Conservation (phyloP, 805 yeast genomes). For the Spathaspora gorwiae region DNA sequence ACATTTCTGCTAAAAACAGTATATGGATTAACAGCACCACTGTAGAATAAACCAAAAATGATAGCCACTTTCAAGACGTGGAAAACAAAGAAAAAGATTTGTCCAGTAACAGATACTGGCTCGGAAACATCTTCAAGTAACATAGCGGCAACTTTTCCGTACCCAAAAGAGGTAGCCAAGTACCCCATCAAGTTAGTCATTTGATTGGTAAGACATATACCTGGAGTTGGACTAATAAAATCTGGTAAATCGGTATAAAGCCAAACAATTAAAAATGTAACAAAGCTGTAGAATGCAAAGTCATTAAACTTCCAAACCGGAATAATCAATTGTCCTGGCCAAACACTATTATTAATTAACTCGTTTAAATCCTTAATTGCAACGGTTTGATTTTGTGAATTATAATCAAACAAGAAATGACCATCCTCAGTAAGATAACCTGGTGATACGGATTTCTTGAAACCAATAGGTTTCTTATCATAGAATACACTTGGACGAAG, state of each 20-base stretch:
- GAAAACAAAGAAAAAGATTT: slow-evolving; percentile 64
- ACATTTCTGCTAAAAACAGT: slow-evolving; percentile 25
- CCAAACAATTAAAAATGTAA: slow-evolving; percentile 56
- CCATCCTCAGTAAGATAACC: slow-evolving; percentile 86
- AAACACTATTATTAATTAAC: slow-evolving; percentile 52
- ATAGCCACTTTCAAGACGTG: slow-evolving; percentile 61
- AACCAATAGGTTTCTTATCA: slow-evolving; percentile 58
- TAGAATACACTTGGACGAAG: slow-evolving; percentile 80
- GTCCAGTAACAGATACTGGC: slow-evolving; percentile 43
- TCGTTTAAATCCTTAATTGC: slow-evolving; percentile 45
- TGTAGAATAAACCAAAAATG: slow-evolving; percentile 53
- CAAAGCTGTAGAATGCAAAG: slow-evolving; percentile 37
- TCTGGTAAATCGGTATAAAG: slow-evolving; percentile 93
- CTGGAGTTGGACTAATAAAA: slow-evolving; percentile 86
- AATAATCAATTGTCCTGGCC: slow-evolving; percentile 88
- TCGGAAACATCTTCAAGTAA: slow-evolving; percentile 46
- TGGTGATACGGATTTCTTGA: slow-evolving; percentile 58
- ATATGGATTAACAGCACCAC: slow-evolving; percentile 77
- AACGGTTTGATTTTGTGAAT: slow-evolving; percentile 47
- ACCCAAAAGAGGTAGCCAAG: slow-evolving; percentile 30
- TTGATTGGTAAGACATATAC: slow-evolving; percentile 70
- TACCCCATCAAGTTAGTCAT: slow-evolving; percentile 23
- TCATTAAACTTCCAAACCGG: slow-evolving; percentile 62
- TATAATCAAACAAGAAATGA: slow-evolving; percentile 61
- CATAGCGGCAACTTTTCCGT: slow-evolving; percentile 39